phyloP scores from a whole-genome alignment of 495 filamentous ascomycete genomes.

The Tuber magnatum region DNA sequence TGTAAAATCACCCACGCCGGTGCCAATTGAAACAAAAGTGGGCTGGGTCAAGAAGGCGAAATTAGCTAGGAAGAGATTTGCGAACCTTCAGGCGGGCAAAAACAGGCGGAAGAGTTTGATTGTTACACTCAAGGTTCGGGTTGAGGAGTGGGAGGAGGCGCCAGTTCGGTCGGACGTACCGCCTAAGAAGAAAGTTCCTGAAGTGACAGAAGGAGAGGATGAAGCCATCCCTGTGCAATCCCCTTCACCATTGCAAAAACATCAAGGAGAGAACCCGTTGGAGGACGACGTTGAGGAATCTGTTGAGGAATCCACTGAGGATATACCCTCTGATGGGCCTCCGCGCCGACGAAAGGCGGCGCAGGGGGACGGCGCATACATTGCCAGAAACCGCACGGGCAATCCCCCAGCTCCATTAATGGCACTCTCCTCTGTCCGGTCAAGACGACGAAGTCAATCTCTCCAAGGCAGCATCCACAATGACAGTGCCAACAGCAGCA shows the following conservation, averaged over 20 bases:
- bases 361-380: neutral
- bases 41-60: conserved; percentile 3
- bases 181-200: neutral
- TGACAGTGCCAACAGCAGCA: neutral
- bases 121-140: neutral
- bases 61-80: neutral
- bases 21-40: neutral
- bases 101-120: neutral
- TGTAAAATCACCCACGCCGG: neutral
- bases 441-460: neutral
- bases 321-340: neutral
- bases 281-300: no score
- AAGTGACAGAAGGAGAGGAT: neutral
- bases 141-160: neutral
- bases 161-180: neutral
- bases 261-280: neutral
- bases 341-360: neutral
- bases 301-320: neutral
- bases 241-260: neutral
- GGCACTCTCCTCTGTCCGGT: neutral
- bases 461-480: neutral
- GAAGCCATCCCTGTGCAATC: neutral
- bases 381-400: neutral
- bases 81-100: conserved; percentile 2
- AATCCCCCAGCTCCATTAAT: neutral